Percentiles rank a stretch among this genome's conserved stretches.
Evolutionary conservation across 352 stramenopile species (phyloP).

Genomic region (Phytopythium helicoides): DNA sequence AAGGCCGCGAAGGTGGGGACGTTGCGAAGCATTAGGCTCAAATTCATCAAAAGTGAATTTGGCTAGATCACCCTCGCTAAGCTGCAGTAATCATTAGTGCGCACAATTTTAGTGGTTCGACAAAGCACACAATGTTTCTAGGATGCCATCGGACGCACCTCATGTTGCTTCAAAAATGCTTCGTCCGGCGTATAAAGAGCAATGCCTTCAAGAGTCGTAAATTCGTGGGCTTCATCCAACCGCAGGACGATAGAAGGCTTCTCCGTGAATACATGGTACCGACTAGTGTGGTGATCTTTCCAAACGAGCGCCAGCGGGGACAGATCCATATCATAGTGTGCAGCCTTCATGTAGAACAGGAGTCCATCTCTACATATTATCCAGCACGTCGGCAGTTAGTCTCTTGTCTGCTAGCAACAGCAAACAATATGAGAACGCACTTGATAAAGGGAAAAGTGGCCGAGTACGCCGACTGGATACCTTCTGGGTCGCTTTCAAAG

Average conservation of each 20-base stretch:
- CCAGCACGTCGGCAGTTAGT: not conserved
- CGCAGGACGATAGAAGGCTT: conserved; percentile 76
- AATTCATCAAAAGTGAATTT: conserved; percentile 76
- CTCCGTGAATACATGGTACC: conserved; percentile 71
- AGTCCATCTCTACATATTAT: conserved; percentile 71
- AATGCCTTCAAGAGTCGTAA: conserved; percentile 74
- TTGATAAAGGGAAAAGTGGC: conserved; percentile 85
- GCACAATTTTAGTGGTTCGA: not conserved
- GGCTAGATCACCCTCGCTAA: conserved; percentile 73
- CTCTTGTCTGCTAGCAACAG: not conserved
- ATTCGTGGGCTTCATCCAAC: conserved; percentile 43
- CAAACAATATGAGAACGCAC: conserved; percentile 28
- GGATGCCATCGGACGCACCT: conserved; percentile 34
- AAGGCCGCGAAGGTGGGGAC: conserved; percentile 50
- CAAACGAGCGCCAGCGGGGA: conserved; percentile 87
- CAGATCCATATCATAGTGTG: conserved; percentile 87
- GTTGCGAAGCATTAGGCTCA: conserved; percentile 43
- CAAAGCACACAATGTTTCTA: not conserved
- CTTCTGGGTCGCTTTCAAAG: conserved; percentile 81
- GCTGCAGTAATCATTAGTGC: conserved; percentile 16
- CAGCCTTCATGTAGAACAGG: conserved; percentile 89
- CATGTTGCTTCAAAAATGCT: conserved; percentile 52
- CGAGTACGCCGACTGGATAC: conserved; percentile 74
- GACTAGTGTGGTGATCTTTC: conserved; percentile 86
- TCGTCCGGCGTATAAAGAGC: conserved; percentile 42